Percentiles rank a stretch among this genome's conserved stretches.
Conservation (phyloP, 202 grass and related monocot genomes). For the Zizania palustris region DNA sequence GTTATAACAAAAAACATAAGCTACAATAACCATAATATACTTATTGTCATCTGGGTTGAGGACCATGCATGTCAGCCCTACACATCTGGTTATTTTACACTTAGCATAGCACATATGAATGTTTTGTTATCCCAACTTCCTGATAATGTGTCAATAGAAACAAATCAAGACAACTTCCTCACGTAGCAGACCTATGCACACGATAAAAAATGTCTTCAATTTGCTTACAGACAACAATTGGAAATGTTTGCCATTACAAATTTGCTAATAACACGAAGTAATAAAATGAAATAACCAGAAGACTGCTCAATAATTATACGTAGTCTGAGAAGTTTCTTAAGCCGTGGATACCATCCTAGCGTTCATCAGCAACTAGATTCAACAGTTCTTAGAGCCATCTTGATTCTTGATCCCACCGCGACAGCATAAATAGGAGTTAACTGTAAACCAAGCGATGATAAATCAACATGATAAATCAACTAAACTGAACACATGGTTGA, state of each 20-base stretch:
- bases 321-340: neutral
- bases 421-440: constrained; percentile 3
- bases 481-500: neutral
- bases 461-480: neutral
- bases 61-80: neutral
- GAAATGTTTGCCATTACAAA: constrained; percentile 3
- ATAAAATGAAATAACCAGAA: constrained; percentile 15
- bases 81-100: neutral
- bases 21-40: neutral
- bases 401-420: constrained; percentile 4
- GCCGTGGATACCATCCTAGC: neutral
- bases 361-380: neutral
- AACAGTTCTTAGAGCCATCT: neutral
- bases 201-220: neutral
- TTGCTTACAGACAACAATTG: constrained; percentile 5
- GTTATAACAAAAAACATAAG: neutral
- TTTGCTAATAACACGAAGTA: neutral
- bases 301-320: neutral
- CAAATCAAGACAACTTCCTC: neutral
- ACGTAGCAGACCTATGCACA: neutral
- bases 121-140: neutral
- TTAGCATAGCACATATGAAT: neutral
- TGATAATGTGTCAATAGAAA: neutral
- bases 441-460: neutral
- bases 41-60: neutral